Evolutionary conservation across 2,329 filamentous ascomycete species (phyloP).

Genomic region (Venturia asperata): DNA sequence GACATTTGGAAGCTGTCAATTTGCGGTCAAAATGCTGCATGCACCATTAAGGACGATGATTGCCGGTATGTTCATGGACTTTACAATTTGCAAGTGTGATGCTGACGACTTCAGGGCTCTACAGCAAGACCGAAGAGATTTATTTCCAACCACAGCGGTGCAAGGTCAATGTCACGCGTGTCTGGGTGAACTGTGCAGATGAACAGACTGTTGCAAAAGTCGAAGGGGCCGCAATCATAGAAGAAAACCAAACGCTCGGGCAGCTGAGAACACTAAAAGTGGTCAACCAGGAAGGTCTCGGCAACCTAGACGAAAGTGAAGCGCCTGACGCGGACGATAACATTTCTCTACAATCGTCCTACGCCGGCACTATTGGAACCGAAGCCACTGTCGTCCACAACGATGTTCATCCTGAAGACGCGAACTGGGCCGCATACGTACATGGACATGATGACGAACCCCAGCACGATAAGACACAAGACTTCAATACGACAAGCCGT

Average conservation of each 20-base stretch:
- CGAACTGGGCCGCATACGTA: constrained; percentile 6
- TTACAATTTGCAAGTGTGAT: too few species aligned
- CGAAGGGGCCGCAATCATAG: neutral
- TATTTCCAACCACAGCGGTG: constrained; percentile 7
- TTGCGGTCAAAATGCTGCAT: constrained; percentile 1
- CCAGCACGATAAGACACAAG: neutral
- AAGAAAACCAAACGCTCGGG: neutral
- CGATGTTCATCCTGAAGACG: neutral
- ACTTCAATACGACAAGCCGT: neutral
- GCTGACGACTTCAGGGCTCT: neutral
- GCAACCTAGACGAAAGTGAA: neutral
- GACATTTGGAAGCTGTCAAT: neutral
- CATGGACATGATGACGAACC: neutral
- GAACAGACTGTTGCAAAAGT: neutral
- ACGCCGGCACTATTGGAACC: neutral
- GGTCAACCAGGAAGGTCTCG: neutral
- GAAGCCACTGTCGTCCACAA: neutral
- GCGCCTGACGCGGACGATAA: neutral
- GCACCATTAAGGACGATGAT: constrained; percentile 5
- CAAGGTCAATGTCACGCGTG: constrained; percentile 5
- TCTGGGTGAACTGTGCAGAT: neutral
- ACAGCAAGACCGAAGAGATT: constrained; percentile 6
- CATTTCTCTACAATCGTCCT: neutral
- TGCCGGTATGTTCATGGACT: neutral
- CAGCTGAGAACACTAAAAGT: neutral